Base-by-base conservation (phyloP, 805 yeast genomes). In the Myxozyma nipponensis region DNA sequence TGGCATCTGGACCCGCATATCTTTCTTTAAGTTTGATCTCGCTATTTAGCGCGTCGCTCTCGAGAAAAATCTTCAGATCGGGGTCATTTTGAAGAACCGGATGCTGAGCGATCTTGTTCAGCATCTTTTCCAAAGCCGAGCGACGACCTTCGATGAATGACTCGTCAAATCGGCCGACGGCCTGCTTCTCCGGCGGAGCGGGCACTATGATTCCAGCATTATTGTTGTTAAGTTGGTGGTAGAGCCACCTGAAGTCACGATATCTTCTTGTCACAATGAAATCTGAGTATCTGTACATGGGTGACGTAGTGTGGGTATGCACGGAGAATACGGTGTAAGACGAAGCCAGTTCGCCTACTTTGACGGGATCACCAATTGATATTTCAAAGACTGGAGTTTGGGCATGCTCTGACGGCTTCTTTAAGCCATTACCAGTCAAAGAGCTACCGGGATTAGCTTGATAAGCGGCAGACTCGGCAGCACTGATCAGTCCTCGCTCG, bases 161-260 rank as follows among this genome's bases (percentile, higher is more conserved):
- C 59, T 87, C 87, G 61, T 88, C 88, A 68, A 93, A 89, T 55
- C 96, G 77, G 3, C 98, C 97, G 48, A 90, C 83, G 5, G 85
- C 84, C 56, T 95, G 96, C 66, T 93, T 95, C 52, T 86, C 95
- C 0, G 97, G 90, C 3, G 98, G 97, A 1, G 98, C 96, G 0
- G 98, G 98, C 22, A 93, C 82, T 34, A 93, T 82, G 51, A 77
- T 75, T 0, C 98, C 98, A 32, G 96, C 95, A 63, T 93, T 89
- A 60, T 84, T 86, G 62, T 79, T 78, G 62, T 85, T 86, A 23
- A 93, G 72, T 60, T 90, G 96, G 58, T 86, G 87, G 66, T 89
- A 91, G 10, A 93, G 73, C 98, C 98, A 91, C 54, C 96, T 72
- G 68, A 93, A 91, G 67, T 93, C 98, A 46, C 83, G 79, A 67